Evolutionary conservation across 345 rosid genomes (phyloP).

Genomic region (Erucastrum elatum): DNA sequence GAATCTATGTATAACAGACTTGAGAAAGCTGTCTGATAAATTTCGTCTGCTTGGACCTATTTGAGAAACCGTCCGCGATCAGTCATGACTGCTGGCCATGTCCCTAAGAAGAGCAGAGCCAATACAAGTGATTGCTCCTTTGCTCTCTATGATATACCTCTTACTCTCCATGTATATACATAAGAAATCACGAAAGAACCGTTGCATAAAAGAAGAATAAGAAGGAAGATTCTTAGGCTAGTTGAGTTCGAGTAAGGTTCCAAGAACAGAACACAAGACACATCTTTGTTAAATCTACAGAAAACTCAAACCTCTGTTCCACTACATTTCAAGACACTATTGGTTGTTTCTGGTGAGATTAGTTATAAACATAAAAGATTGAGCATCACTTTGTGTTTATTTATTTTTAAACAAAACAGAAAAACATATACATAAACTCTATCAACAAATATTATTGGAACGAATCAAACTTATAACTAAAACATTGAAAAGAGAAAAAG

Average conservation of each 20-base stretch:
- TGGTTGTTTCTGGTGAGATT: not conserved
- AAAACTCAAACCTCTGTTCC: slow-evolving; percentile 7
- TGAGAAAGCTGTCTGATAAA: slow-evolving; percentile 69
- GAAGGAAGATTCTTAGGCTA: not conserved
- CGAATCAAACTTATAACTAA: not conserved
- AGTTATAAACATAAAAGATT: not conserved
- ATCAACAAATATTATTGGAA: no score
- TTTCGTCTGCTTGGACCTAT: slow-evolving; percentile 58
- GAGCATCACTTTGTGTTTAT: no score
- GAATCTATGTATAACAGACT: slow-evolving; percentile 22
- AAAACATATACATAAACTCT: no score
- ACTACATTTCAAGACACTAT: not conserved
- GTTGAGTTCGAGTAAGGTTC: not conserved
- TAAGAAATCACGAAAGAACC: not conserved
- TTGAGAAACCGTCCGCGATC: slow-evolving; percentile 27
- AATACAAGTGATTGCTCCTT: slow-evolving; percentile 81
- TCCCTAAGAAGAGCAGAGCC: slow-evolving; percentile 71
- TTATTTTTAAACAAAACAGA: no score
- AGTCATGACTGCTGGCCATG: slow-evolving; percentile 86
- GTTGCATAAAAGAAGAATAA: not conserved
- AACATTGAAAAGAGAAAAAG: not conserved
- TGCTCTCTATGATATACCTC: slow-evolving; percentile 61
- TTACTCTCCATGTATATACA: not conserved
- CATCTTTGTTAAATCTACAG: not conserved
- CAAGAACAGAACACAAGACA: slow-evolving; percentile 18